A percentile compares a stretch with the other conserved stretches of the same genome.
phyloP scores from a whole-genome alignment of 441 rosid genomes.

The Pelargonium cotyledonis region DNA sequence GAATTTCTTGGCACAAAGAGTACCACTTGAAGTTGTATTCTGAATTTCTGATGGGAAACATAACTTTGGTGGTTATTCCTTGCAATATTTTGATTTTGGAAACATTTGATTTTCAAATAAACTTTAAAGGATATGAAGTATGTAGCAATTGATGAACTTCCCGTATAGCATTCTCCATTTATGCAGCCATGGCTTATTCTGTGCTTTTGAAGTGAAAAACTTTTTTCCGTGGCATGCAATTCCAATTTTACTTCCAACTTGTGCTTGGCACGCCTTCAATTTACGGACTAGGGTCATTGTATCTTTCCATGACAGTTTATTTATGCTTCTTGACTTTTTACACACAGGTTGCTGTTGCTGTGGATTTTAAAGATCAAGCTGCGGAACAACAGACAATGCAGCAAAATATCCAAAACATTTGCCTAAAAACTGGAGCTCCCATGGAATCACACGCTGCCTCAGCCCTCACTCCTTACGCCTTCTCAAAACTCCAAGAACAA shows the following conservation, averaged over 20 bases:
- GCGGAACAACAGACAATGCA: constrained; percentile 97
- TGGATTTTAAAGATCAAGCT: constrained; percentile 89
- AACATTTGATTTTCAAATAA: neutral
- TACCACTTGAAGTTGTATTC: neutral
- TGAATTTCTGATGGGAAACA: neutral
- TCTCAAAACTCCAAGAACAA: constrained; percentile 94
- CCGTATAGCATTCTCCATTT: neutral
- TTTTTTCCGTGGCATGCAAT: too few relatives aligned
- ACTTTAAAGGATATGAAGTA: neutral
- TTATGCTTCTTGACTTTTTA: neutral
- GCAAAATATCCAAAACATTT: constrained; percentile 83
- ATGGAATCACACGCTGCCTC: constrained; percentile 92
- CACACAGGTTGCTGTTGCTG: constrained; percentile 68
- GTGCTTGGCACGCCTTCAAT: too few relatives aligned
- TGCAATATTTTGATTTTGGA: neutral
- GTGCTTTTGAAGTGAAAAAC: too few relatives aligned
- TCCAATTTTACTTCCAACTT: too few relatives aligned
- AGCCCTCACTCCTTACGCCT: constrained; percentile 82
- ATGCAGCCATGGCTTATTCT: too few relatives aligned
- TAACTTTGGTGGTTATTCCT: neutral
- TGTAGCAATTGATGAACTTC: neutral
- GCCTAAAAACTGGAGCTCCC: constrained; percentile 86
- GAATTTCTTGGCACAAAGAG: too few relatives aligned
- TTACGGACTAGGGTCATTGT: too few relatives aligned
- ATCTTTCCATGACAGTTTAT: too few relatives aligned